Evolutionary conservation across 352 stramenopile species (phyloP), one percentile per base, ranked within the genome.

Genomic region (Plasmopara viticola): DNA sequence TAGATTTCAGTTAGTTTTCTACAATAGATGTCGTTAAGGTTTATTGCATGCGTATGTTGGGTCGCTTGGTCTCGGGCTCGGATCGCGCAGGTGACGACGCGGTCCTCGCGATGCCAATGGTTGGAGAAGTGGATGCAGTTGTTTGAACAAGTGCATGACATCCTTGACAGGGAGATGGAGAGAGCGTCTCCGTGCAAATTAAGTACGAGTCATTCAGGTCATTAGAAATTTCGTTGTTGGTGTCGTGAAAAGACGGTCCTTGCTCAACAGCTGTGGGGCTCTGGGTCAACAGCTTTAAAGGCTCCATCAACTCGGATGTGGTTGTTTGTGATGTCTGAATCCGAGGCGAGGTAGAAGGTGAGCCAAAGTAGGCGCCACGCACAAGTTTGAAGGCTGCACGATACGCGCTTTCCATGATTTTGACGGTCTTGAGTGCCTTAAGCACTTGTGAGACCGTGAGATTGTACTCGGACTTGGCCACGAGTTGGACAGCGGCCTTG

Each of bases 401-500:
- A 20, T 74, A 72, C 30, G 56, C 40, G 14, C 37, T 28, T 48
- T 66, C 59, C 10, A 66, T 35, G 33, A 74, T 56, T 28, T 60
- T 37, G 13, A 58, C n/a, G 31, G 38, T 56, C 44, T 68, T 58
- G 29, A 64, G 47, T 6, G 58, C 56, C 47, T 50, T 51, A 8
- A 59, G 52, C 20, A 66, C 54, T 30, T 72, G 47, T 1, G 60
- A 17, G 14, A 60, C 47, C 5, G 57, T 55, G 50, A 72, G 37
- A 8, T 62, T 64, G 51, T 68, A 68, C 51, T 76, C 64, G 30
- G 51, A 62, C 54, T 68, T 58, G 35, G 61, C 62, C 44, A 77
- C 58, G 44, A 81, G 58, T 61, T 82, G 71, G 4, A 78, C 68
- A 15, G 71, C 64, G 1, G 66, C 66, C 34, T 78, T 70, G 7